phyloP scores from a whole-genome alignment of 345 rosid species.

The Hevea brasiliensis region DNA sequence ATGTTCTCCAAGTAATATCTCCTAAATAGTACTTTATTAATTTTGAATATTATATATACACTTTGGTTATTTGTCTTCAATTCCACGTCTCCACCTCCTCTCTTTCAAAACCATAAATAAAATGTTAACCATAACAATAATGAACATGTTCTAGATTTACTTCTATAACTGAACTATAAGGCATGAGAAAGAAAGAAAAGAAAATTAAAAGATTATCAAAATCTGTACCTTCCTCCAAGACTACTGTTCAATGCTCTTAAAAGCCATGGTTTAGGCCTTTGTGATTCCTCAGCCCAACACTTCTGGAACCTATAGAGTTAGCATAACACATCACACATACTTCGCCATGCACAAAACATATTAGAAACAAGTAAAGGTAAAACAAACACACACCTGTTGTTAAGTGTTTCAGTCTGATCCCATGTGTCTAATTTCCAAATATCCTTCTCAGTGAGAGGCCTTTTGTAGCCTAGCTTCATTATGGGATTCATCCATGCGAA shows the following conservation, averaged over 20 bases:
- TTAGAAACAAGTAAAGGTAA: constrained; percentile 16
- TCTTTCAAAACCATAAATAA: neutral
- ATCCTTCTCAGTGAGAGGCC: constrained; percentile 91
- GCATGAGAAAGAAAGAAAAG: neutral
- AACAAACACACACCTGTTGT: constrained; percentile 46
- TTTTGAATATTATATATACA: neutral
- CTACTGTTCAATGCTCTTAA: constrained; percentile 74
- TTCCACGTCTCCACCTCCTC: neutral
- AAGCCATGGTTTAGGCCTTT: constrained; percentile 82
- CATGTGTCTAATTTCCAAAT: constrained; percentile 89
- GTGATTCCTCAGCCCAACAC: constrained; percentile 85
- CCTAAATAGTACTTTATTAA: neutral
- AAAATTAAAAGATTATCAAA: neutral
- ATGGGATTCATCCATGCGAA: constrained; percentile 90
- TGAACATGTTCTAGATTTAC: neutral
- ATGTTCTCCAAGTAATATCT: neutral
- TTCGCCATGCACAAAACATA: constrained; percentile 18
- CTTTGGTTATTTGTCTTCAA: neutral
- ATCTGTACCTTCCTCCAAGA: constrained; percentile 82
- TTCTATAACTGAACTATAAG: neutral
- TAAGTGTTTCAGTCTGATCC: constrained; percentile 89
- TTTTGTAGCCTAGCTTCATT: constrained; percentile 81
- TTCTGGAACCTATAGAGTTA: constrained; percentile 61
- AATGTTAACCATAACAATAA: neutral
- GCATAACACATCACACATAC: constrained; percentile 24